These are phyloP conservation scores for Lachancea sp. DNA, from an alignment of 805 yeast genomes.

Conservation along the genomic window DNA sequence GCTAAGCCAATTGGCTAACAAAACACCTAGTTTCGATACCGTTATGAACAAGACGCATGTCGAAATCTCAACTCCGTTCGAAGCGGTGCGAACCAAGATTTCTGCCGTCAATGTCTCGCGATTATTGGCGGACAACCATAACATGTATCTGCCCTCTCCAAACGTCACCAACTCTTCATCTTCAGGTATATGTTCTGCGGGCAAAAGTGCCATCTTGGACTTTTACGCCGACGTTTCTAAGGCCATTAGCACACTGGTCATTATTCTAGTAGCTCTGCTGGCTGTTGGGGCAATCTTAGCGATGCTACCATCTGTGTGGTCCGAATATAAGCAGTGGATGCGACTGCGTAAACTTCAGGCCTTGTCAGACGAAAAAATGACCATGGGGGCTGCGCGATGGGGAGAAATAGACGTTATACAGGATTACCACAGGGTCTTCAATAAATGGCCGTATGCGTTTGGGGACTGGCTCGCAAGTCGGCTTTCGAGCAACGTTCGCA, in stretches of 20 bases:
- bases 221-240: constrained; percentile 32
- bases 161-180: constrained; percentile 16
- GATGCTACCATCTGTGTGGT: constrained; percentile 39
- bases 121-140: constrained; percentile 14
- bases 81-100: constrained; percentile 38
- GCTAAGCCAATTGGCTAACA: constrained; percentile 43
- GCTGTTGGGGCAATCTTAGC: constrained; percentile 37
- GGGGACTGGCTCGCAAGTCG: constrained; percentile 14
- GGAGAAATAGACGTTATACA: constrained; percentile 16
- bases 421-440: constrained; percentile 19
- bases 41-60: constrained; percentile 54
- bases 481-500: constrained; percentile 4
- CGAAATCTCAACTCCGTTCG: constrained; percentile 56
- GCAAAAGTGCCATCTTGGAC: constrained; percentile 35
- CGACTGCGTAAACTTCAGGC: constrained; percentile 22
- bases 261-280: constrained; percentile 36
- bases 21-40: constrained; percentile 59
- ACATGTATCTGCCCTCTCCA: constrained; percentile 37
- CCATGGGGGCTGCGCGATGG: not conserved
- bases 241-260: constrained; percentile 33
- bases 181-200: constrained; percentile 36
- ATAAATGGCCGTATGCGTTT: constrained; percentile 18
- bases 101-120: constrained; percentile 28
- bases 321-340: constrained; percentile 45
- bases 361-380: not conserved